These are phyloP conservation scores for Magnolia sinica DNA, from an alignment of 164 flowering plant species.

Conservation along the genomic window DNA sequence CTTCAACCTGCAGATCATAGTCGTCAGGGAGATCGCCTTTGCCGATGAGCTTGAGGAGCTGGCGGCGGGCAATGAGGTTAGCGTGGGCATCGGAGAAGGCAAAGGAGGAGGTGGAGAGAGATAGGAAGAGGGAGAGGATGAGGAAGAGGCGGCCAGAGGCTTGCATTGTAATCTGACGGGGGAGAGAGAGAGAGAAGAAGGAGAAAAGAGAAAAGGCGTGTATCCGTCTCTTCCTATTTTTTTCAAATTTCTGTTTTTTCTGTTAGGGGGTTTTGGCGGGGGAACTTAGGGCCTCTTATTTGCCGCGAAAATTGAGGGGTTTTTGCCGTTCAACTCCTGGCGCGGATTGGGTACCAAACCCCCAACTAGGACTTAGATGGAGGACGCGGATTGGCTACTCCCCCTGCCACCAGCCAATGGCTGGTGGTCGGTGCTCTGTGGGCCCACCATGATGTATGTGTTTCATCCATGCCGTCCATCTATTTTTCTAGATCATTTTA, in stretches of 20 bases:
- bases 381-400: no score
- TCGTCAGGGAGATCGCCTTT: conserved; percentile 35
- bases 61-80: conserved; percentile 40
- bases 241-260: conserved; percentile 6
- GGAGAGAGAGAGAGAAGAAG: neutral
- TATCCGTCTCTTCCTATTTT: neutral
- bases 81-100: conserved; percentile 46
- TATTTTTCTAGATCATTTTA: no score
- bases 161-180: neutral
- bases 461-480: no score
- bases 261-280: neutral
- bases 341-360: no score
- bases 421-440: no score
- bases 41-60: conserved; percentile 28
- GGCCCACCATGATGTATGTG: no score
- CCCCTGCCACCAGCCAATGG: no score
- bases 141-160: conserved; percentile 6
- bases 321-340: no score
- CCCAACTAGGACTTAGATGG: no score
- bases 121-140: conserved; percentile 13
- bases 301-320: no score
- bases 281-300: neutral
- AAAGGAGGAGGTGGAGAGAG: conserved; percentile 13
- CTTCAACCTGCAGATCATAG: conserved; percentile 28
- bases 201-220: neutral